Evolutionary conservation across 2,329 filamentous ascomycete genomes (phyloP), one percentile per base, ranked within the genome.

Genomic region (Sporothrix euskadiensis): DNA sequence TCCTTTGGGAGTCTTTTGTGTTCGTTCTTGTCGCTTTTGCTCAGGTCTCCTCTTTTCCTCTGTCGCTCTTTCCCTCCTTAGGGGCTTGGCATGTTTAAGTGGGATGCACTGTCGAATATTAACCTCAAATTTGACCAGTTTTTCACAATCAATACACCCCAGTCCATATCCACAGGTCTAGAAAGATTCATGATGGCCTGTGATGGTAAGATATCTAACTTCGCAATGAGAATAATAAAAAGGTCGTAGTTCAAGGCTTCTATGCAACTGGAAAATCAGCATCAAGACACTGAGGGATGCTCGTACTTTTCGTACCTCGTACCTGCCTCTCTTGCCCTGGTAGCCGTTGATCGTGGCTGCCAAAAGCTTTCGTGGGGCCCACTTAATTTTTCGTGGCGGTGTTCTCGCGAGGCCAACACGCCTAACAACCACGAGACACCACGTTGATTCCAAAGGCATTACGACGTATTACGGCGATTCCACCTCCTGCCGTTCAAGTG

Each of bases 81-180:
- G 57, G n/a, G 39, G 61, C 68, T 73, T 73, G 68, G 72, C 72
- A 22, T 49, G 61, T 71, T 14, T 57, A 56, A 70, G 68, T 47
- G 22, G n/a, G 68, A 57, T 70, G 35, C 35, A 49, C 44, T 39
- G 61, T 41, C 68, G 5, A 57, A 41, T 41, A 39, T 30, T 32
- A 52, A 57, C 26, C 0, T 49, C 49, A 57, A 30, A 44, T 69
- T n/a, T 54, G n/a, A 16, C 49, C 66, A 22, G 39, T 4, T 57
- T 44, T 47, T 57, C 35, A 9, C 12, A 44, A 32, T 10, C 65
- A 70, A 44, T 41, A 49, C 14, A n/a, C 7, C 16, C 16, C 44
- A 68, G 16, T 30, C 61, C 35, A 63, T 63, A 39, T 44, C 39
- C 12, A 35, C 35, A 44, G 39, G 14, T 12, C 16, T 19, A 63